Conservation (phyloP, 257 asterid species). For the Verbena officinalis region DNA sequence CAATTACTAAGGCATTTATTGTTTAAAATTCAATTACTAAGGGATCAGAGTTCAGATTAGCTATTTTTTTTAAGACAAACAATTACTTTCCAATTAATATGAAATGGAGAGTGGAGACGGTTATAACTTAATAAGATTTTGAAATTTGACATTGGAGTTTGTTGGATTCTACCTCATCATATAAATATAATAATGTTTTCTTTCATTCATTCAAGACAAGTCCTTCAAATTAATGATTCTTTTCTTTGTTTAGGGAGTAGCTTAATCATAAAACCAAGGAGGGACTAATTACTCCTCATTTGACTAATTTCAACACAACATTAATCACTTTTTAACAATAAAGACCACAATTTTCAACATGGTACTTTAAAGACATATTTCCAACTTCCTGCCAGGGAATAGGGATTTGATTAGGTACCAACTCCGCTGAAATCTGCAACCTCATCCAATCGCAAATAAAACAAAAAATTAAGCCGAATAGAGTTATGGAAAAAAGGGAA, state of each 20-base stretch:
- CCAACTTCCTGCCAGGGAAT: not conserved
- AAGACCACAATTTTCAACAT: constrained; percentile 18
- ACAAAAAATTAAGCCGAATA: not conserved
- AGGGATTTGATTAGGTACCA: constrained; percentile 12
- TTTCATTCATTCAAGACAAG: not conserved
- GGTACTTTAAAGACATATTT: constrained; percentile 11
- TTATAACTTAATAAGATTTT: too few species aligned
- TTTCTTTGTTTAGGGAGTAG: not conserved
- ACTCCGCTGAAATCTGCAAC: not conserved
- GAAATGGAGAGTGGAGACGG: too few species aligned
- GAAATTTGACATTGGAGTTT: too few species aligned
- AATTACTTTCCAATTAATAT: too few species aligned
- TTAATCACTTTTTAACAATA: not conserved
- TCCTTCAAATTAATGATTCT: not conserved
- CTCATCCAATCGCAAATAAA: not conserved
- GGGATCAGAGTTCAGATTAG: too few species aligned
- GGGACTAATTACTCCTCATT: constrained; percentile 21
- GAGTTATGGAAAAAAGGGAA: not conserved
- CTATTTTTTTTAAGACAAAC: too few species aligned
- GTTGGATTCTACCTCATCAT: too few species aligned
- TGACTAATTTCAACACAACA: constrained; percentile 19
- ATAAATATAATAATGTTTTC: not conserved
- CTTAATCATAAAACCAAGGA: constrained; percentile 20
- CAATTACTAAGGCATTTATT: too few species aligned
- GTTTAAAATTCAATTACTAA: too few species aligned